These are phyloP conservation scores for Pezicula radicicola DNA, from an alignment of 2,329 filamentous ascomycete genomes.

Conservation along the genomic window DNA sequence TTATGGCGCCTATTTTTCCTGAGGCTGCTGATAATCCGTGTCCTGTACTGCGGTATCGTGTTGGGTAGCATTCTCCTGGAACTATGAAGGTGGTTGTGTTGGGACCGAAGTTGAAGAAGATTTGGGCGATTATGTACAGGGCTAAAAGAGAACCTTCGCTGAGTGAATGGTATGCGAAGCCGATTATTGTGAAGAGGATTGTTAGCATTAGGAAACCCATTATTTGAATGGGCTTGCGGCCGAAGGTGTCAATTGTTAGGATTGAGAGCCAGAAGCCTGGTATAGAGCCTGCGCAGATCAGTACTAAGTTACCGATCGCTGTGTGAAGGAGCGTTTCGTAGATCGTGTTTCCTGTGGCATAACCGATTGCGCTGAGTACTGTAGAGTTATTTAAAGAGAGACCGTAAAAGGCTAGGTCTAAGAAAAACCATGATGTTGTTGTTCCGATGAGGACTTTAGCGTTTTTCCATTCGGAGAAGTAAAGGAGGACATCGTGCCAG, in stretches of 20 bases:
- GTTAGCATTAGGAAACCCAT: constrained; percentile 60
- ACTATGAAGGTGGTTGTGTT: constrained; percentile 66
- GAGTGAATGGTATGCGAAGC: constrained; percentile 54
- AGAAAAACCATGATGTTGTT: constrained; percentile 77
- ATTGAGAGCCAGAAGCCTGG: constrained; percentile 80
- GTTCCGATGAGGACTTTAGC: constrained; percentile 71
- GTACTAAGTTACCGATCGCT: constrained; percentile 73
- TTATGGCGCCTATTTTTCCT: constrained; percentile 66
- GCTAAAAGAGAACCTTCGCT: constrained; percentile 48
- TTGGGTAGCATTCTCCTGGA: constrained; percentile 63
- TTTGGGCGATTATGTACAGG: constrained; percentile 62
- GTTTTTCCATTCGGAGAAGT: constrained; percentile 70
- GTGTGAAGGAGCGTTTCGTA: constrained; percentile 70
- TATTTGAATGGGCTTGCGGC: constrained; percentile 73
- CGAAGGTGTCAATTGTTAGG: constrained; percentile 69
- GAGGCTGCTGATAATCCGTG: constrained; percentile 65
- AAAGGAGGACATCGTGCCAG: constrained; percentile 62
- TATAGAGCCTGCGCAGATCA: constrained; percentile 73
- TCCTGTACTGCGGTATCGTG: constrained; percentile 57
- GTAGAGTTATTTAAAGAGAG: constrained; percentile 74
- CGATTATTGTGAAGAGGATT: constrained; percentile 58
- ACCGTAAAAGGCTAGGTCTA: constrained; percentile 69
- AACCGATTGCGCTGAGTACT: constrained; percentile 71
- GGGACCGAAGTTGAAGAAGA: constrained; percentile 65
- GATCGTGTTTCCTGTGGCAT: constrained; percentile 57